Conservation (phyloP, 2,329 filamentous ascomycete species). For the Bipolaris gigantea region DNA sequence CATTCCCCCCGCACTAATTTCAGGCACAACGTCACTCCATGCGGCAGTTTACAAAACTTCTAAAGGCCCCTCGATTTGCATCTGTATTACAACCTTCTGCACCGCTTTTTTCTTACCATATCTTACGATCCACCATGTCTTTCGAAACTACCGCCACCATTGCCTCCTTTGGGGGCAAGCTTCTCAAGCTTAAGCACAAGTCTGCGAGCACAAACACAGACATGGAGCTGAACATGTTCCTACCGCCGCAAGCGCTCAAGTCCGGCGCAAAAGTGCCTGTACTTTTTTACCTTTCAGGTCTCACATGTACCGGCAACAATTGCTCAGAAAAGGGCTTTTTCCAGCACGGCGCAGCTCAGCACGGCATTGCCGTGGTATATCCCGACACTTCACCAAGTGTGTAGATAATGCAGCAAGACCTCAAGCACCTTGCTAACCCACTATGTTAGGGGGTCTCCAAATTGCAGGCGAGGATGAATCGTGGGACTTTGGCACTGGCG, state of each 20-base stretch:
- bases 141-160: conserved; percentile 91
- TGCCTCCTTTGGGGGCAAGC: conserved; percentile 87
- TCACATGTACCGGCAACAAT: conserved; percentile 91
- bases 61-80: conserved; percentile 17
- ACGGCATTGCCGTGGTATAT: conserved; percentile 89
- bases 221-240: conserved; percentile 91
- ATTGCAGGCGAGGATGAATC: conserved; percentile 82
- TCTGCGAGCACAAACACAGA: conserved; percentile 77
- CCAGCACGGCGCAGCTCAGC: conserved; percentile 75
- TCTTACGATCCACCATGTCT: conserved; percentile 52
- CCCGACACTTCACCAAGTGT: conserved; percentile 90
- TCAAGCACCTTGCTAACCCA: conserved; percentile 18
- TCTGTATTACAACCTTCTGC: conserved; percentile 14
- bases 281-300: conserved; percentile 87
- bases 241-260: conserved; percentile 71
- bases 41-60: conserved; percentile 29
- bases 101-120: conserved; percentile 16
- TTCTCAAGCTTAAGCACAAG: conserved; percentile 89
- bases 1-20: conserved; percentile 35
- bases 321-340: conserved; percentile 83
- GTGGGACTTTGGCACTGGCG: conserved; percentile 90
- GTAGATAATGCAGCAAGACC: conserved; percentile 28
- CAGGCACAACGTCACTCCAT: conserved; percentile 38
- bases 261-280: conserved; percentile 69
- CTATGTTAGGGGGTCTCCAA: conserved; percentile 65